These are phyloP conservation scores for Posidonia australis DNA, from an alignment of 106 monocot genomes.

Conservation along the genomic window DNA sequence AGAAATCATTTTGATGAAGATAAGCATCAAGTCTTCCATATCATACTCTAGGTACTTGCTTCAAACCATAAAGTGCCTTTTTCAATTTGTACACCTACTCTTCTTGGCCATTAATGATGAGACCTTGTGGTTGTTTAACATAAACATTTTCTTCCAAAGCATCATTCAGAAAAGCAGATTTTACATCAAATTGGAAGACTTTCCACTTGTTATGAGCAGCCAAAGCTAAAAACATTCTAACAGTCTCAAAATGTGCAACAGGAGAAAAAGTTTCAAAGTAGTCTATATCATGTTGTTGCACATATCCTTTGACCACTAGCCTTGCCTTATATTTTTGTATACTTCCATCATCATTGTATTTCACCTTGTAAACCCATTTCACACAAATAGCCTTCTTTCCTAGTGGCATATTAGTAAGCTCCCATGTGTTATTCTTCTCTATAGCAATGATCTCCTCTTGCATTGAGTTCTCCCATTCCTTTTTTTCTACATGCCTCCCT, in stretches of 20 bases:
- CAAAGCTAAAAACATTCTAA: too few relatives aligned
- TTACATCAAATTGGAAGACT: background rate
- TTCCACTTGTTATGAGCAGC: too few relatives aligned
- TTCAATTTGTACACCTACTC: background rate
- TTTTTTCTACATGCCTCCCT: too few relatives aligned
- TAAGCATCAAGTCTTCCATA: too few relatives aligned
- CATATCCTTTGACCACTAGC: background rate
- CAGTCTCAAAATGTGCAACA: too few relatives aligned
- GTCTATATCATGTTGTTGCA: background rate
- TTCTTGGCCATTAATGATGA: background rate
- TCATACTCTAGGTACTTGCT: background rate
- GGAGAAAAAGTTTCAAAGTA: too few relatives aligned
- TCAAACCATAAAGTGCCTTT: background rate
- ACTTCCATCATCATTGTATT: background rate
- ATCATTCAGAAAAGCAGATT: background rate
- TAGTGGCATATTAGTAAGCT: too few relatives aligned
- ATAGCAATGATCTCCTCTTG: too few relatives aligned
- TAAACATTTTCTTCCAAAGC: background rate
- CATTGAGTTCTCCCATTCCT: too few relatives aligned
- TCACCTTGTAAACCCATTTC: background rate
- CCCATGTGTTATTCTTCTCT: too few relatives aligned
- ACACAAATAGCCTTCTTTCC: background rate
- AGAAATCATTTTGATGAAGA: too few relatives aligned
- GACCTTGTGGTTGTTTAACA: background rate
- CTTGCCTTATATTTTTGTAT: background rate